Evolutionary conservation across 1,284 basidiomycete species (phyloP), one percentile per base, ranked within the genome.

Genomic region (Waitea zeae): DNA sequence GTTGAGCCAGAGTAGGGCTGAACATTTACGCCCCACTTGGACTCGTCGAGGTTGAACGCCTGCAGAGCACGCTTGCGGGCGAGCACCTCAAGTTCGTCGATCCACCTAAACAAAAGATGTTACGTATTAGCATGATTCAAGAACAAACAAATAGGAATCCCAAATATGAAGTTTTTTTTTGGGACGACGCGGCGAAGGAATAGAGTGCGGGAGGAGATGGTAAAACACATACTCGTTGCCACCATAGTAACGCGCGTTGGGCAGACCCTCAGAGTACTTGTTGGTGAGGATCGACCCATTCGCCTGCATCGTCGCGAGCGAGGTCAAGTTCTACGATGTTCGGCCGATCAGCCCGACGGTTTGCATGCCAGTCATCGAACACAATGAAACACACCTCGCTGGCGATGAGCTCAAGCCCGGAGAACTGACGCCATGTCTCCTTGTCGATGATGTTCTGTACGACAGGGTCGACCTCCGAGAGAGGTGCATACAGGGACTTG

Each of bases 221-320:
- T 11, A 15, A 7, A 14, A 7, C 6, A 30, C 29, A 14, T 17
- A 86, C 58, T 92, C 88, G 61, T 93, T 92, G 45, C 92, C 93
- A 51, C 92, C 93, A 54, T 97, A 97, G 68, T 98, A 98, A 42
- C 95, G 80, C 36, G 90, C 90, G 42, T 76, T 78, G 33, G 95
- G 88, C 36, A 92, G 81, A 67, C 87, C 88, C 59, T 92, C 87
- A 18, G 88, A 92, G 66, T 95, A 95, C 65, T 96, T 96, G 78
- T 96, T 96, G 53, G 92, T 97, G 51, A 98, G 62, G 58, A 98
- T 95, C 39, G 92, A 97, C 38, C 95, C 95, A 61, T 97, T 97
- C 44, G 92, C 95, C 61, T 98, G 83, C 84, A 98, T 95, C 39
- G 84, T 77, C 27, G 90, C 87, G 45, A 76, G 67, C 50, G 84